Percentiles rank a stretch among this genome's conserved stretches.
Conservation (phyloP, 2,329 filamentous ascomycete genomes). For the Colletotrichum scovillei region DNA sequence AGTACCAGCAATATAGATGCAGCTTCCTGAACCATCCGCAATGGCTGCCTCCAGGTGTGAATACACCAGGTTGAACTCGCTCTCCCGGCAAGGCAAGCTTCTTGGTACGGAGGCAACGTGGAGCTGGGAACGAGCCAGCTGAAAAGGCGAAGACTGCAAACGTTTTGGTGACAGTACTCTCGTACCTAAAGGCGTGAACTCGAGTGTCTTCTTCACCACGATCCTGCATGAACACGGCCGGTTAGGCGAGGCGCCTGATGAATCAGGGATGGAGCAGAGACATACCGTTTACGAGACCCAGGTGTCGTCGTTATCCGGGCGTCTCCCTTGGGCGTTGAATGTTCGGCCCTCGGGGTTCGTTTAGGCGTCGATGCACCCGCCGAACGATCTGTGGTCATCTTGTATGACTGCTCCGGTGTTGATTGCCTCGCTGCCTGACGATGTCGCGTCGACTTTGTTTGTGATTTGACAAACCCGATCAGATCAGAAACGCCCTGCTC, state of each 20-base stretch:
- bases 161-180: slow-evolving; percentile 82
- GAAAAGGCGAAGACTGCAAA: slow-evolving; percentile 86
- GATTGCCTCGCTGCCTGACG: slow-evolving; percentile 41
- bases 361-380: slow-evolving; percentile 37
- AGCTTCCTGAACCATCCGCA: slow-evolving; percentile 90
- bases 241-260: not conserved
- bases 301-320: slow-evolving; percentile 42
- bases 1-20: slow-evolving; percentile 99
- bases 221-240: slow-evolving; percentile 55
- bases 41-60: slow-evolving; percentile 95
- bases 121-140: slow-evolving; percentile 86
- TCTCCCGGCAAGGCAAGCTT: slow-evolving; percentile 89
- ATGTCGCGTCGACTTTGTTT: slow-evolving; percentile 79
- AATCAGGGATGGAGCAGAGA: not conserved
- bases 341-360: slow-evolving; percentile 35
- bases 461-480: slow-evolving; percentile 73
- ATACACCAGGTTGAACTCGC: slow-evolving; percentile 92
- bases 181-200: slow-evolving; percentile 95
- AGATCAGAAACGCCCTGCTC: slow-evolving; percentile 74
- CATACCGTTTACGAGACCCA: slow-evolving; percentile 66
- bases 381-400: slow-evolving; percentile 42
- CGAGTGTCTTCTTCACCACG: slow-evolving; percentile 85
- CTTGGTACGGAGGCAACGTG: slow-evolving; percentile 94
- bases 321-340: slow-evolving; percentile 26
- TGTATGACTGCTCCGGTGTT: slow-evolving; percentile 45